Base-by-base conservation (phyloP, 352 stramenopile genomes). In the Saprolegnia diclina region DNA sequence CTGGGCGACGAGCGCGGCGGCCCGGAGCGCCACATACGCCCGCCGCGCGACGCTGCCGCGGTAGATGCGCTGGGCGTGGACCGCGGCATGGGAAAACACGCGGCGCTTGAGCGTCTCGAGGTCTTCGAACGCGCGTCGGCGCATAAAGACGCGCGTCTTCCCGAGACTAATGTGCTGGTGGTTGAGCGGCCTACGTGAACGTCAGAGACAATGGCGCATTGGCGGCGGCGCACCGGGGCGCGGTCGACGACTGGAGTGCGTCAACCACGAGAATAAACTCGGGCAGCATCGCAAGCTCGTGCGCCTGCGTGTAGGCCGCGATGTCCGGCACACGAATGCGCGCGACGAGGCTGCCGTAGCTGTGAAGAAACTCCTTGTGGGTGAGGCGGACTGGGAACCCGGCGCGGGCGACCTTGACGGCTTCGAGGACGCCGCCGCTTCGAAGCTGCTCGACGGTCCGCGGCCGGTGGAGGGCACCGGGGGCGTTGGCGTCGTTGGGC, bases 101-200 rank as follows among this genome's bases (percentile, higher is more conserved):
- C 56, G 52, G 7, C 44, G 42, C 26, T 61, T 52, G 35, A 88
- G 38, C 68, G 80, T 87, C 67, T 98, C 94, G 16, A 98, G 81
- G 59, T 88, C 86, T 73, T 98, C 94, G 74, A 97, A 97, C 21
- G 91, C 88, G 26, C 90, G 84, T 54, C 97, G 96, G 38, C 92
- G 87, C 75, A 98, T 97, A 73, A 98, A 98, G 4, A 98, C 90
- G 45, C 94, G 96, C 2, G 91, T 97, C 50, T 87, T 84, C 70
- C 95, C 94, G 24, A 98, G 63, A 74, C 79, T 85, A 29, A 94
- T 82, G 37, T 81, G 81, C 7, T 72, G 72, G 9, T 73, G 65
- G 26, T 76, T 70, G 14, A 57, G 56, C 48, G 44, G 57, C 26
- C 24, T 64, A 44, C 56, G 13, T 29, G 7, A 24, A 10, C 35